These are phyloP conservation scores for Claviceps digitariae DNA, from an alignment of 2,329 filamentous ascomycete genomes.

Conservation along the genomic window DNA sequence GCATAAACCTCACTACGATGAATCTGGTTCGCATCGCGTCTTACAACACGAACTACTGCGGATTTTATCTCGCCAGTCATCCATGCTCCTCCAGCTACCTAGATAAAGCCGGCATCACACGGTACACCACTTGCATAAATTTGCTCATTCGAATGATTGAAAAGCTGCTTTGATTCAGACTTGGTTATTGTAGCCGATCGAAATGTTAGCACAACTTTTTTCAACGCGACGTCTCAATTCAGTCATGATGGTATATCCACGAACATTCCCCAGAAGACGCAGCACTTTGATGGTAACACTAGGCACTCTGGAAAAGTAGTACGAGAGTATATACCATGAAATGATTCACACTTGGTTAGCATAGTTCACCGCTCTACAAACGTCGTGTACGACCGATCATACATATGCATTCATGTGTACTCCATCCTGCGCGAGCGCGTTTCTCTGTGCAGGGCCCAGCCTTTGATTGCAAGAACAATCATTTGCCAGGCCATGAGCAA, in stretches of 20 bases:
- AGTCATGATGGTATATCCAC: no score
- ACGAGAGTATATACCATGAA: not conserved
- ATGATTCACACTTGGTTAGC: not conserved
- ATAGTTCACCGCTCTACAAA: not conserved
- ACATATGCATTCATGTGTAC: not conserved
- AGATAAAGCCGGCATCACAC: not conserved
- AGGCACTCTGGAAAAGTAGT: not conserved
- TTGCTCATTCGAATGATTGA: no score
- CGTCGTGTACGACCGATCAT: not conserved
- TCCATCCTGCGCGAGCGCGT: not conserved
- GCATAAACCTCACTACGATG: not conserved
- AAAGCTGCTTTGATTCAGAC: not conserved
- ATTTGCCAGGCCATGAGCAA: constrained; percentile 79
- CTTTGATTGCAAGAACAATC: constrained; percentile 68
- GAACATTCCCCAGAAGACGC: not conserved
- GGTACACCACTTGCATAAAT: no score
- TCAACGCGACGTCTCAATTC: no score
- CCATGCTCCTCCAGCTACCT: not conserved
- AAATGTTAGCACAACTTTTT: not conserved
- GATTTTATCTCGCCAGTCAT: not conserved
- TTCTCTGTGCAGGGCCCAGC: constrained; percentile 54
- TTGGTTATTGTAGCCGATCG: not conserved
- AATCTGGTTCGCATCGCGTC: not conserved
- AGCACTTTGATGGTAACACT: not conserved
- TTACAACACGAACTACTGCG: not conserved